phyloP scores from a whole-genome alignment of 179 eudicot genomes.

The Pouteria campechiana region DNA sequence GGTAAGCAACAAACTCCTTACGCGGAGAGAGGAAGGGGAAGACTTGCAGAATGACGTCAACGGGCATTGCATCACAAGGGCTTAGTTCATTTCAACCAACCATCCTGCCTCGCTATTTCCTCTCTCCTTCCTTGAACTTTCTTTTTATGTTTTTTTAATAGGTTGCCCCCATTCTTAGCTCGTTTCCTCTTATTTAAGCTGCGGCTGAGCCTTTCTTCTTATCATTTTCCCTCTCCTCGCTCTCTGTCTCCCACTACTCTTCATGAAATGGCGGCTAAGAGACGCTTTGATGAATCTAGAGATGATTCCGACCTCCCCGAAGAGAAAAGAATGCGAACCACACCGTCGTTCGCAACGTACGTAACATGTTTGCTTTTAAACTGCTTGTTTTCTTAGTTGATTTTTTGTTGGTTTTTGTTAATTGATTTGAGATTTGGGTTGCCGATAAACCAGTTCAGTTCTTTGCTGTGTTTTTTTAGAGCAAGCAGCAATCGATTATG shows the following conservation, averaged over 20 bases:
- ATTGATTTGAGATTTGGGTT: background rate
- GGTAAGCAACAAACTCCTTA: too few species aligned
- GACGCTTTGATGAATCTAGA: conserved; percentile 9
- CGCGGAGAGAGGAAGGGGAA: too few species aligned
- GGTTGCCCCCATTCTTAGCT: background rate
- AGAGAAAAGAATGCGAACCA: conserved; percentile 22
- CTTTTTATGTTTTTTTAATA: background rate
- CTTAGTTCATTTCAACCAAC: conserved; percentile 4
- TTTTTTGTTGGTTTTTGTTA: background rate
- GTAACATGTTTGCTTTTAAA: conserved; percentile 1
- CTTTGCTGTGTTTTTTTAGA: too few species aligned
- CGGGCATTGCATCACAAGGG: conserved; percentile 14
- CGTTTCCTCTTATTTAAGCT: background rate
- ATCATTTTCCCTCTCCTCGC: background rate
- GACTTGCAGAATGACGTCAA: too few species aligned
- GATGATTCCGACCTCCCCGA: conserved; percentile 14
- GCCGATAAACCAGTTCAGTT: too few species aligned
- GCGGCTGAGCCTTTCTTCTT: background rate
- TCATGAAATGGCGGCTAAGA: conserved; percentile 37
- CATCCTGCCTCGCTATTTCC: conserved; percentile 15
- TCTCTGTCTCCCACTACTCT: background rate
- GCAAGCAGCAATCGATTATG: too few species aligned
- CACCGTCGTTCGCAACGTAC: conserved; percentile 46
- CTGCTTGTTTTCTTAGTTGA: background rate
- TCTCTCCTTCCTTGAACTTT: conserved; percentile 19